phyloP scores from a whole-genome alignment of 164 flowering plant genomes.

The Buxus sempervirens region DNA sequence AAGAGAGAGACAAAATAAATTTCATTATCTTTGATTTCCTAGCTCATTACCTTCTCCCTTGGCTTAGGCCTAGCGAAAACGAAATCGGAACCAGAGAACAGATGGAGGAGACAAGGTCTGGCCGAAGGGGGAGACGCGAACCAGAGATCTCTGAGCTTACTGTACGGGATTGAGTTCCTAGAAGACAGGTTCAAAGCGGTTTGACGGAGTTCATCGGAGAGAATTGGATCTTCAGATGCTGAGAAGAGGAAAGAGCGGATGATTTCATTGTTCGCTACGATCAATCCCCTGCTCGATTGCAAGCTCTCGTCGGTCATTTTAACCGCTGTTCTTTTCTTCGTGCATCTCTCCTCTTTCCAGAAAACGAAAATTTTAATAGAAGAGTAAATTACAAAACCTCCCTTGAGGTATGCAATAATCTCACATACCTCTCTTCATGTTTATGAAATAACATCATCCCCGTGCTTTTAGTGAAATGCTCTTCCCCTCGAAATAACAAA shows the following conservation, averaged over 20 bases:
- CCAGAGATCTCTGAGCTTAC: slow-evolving; percentile 51
- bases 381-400: no score
- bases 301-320: not conserved
- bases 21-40: not conserved
- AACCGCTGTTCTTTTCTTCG: no score
- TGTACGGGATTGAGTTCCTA: slow-evolving; percentile 43
- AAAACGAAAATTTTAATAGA: no score
- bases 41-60: slow-evolving; percentile 60
- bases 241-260: slow-evolving; percentile 45
- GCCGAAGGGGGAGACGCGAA: slow-evolving; percentile 30
- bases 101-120: slow-evolving; percentile 43
- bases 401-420: no score
- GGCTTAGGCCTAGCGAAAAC: slow-evolving; percentile 75
- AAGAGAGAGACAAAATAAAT: not conserved
- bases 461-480: no score
- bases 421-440: no score
- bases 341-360: no score
- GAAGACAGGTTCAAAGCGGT: slow-evolving; percentile 44
- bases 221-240: slow-evolving; percentile 38
- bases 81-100: slow-evolving; percentile 54
- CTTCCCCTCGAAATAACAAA: no score
- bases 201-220: slow-evolving; percentile 38
- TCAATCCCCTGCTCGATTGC: slow-evolving; percentile 17
- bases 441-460: no score
- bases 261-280: slow-evolving; percentile 43